These are phyloP conservation scores for Thalia dealbata DNA, from an alignment of 176 grass and related monocot species.

Conservation along the genomic window DNA sequence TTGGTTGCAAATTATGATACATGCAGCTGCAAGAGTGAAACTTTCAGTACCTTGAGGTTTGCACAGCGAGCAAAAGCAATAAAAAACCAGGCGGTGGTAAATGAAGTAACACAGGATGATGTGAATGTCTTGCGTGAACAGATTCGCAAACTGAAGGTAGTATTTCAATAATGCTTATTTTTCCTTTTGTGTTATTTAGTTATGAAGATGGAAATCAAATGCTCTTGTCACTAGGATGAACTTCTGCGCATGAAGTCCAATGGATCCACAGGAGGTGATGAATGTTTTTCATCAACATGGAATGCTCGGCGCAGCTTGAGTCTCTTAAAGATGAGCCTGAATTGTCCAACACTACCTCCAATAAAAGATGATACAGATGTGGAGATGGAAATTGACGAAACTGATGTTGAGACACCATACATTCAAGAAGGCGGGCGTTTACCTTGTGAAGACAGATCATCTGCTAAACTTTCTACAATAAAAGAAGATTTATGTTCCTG, in stretches of 20 bases:
- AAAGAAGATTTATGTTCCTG: constrained; percentile 13
- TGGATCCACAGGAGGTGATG: constrained; percentile 33
- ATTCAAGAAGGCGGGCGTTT: constrained; percentile 24
- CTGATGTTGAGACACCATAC: constrained; percentile 63
- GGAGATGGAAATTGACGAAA: constrained; percentile 99
- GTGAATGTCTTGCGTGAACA: constrained; percentile 70
- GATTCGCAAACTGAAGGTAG: constrained; percentile 77
- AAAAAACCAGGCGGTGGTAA: constrained; percentile 85
- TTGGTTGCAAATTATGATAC: constrained; percentile 1
- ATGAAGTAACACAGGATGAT: constrained; percentile 86
- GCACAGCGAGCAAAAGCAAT: constrained; percentile 91
- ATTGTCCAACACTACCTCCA: constrained; percentile 44
- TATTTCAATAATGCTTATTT: constrained; percentile 9
- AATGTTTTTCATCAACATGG: constrained; percentile 49
- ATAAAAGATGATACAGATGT: constrained; percentile 89
- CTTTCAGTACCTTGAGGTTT: constrained; percentile 86
- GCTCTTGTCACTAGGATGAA: constrained; percentile 52
- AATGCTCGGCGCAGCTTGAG: constrained; percentile 73
- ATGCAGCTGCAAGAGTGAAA: constrained; percentile 81
- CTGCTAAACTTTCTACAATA: constrained; percentile 1
- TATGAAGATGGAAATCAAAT: not conserved
- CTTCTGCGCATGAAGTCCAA: constrained; percentile 87
- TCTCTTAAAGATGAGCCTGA: constrained; percentile 85
- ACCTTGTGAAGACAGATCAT: constrained; percentile 22
- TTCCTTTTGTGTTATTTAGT: constrained; percentile 13